phyloP scores from a whole-genome alignment of 176 grass and related monocot species.

The Carex littledalei region DNA sequence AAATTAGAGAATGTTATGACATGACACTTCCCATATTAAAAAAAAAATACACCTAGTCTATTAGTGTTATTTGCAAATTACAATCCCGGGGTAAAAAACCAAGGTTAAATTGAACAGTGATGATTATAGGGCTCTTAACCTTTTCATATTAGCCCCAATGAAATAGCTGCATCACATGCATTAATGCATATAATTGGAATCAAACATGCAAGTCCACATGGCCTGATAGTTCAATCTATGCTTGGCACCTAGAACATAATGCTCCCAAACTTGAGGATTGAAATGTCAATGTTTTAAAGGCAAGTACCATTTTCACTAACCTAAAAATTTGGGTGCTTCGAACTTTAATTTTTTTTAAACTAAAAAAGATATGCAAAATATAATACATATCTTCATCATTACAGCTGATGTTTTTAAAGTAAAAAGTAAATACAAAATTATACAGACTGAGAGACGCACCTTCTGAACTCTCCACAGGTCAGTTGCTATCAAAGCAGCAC shows the following conservation, averaged over 20 bases:
- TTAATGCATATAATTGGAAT: background rate
- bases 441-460: conserved; percentile 29
- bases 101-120: background rate
- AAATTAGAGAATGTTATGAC: conserved; percentile 1
- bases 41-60: background rate
- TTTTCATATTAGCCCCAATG: background rate
- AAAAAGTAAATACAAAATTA: conserved; percentile 24
- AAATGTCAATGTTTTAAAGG: background rate
- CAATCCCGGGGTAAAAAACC: background rate
- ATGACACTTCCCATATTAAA: background rate
- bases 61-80: background rate
- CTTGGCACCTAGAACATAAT: background rate
- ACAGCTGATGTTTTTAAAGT: background rate
- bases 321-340: background rate
- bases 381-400: background rate
- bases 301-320: background rate
- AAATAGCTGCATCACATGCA: background rate
- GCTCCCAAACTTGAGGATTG: conserved; percentile 1
- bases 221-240: background rate
- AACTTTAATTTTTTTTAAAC: background rate
- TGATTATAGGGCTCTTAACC: background rate
- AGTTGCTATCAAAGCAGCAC: conserved; percentile 54
- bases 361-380: conserved; percentile 22
- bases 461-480: conserved; percentile 60
- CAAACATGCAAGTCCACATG: background rate